Conservation (phyloP, 371 early-diverging fungal genomes). For the Chytridium lagenaria region DNA sequence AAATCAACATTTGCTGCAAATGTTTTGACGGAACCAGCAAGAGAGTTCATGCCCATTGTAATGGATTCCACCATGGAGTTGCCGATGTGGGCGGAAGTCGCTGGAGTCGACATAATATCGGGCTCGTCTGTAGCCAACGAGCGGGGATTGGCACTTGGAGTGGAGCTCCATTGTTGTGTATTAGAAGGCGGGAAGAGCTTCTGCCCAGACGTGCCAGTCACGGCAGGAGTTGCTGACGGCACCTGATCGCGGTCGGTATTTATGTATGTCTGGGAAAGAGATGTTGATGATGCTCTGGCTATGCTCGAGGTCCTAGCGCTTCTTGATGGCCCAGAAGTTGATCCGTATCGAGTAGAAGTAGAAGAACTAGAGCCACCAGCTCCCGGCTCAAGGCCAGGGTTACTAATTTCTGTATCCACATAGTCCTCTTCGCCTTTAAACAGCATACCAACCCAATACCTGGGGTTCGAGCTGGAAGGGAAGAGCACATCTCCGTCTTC, state of each 20-base stretch:
- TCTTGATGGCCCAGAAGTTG: background rate
- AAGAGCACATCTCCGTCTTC: constrained; percentile 49
- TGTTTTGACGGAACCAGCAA: background rate
- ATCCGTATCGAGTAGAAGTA: background rate
- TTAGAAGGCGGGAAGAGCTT: constrained; percentile 12
- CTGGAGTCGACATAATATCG: background rate
- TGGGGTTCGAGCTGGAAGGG: constrained; percentile 43
- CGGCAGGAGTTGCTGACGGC: background rate
- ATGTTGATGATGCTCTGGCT: background rate
- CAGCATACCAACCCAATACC: constrained; percentile 50
- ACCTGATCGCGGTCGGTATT: no score
- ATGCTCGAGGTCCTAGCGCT: background rate
- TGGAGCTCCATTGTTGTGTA: background rate
- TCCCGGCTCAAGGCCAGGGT: background rate
- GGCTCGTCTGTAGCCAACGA: background rate
- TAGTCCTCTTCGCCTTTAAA: constrained; percentile 28
- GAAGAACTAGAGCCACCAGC: background rate
- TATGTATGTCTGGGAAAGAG: background rate
- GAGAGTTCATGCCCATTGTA: background rate
- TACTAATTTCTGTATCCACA: constrained; percentile 5
- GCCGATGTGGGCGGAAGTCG: background rate
- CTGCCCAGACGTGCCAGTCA: background rate
- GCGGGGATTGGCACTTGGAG: background rate
- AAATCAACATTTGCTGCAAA: constrained; percentile 15
- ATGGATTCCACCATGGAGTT: background rate